Evolutionary conservation across 371 early-diverging fungal species (phyloP), one percentile per base, ranked within the genome.

Genomic region (Rhizopus delemar): DNA sequence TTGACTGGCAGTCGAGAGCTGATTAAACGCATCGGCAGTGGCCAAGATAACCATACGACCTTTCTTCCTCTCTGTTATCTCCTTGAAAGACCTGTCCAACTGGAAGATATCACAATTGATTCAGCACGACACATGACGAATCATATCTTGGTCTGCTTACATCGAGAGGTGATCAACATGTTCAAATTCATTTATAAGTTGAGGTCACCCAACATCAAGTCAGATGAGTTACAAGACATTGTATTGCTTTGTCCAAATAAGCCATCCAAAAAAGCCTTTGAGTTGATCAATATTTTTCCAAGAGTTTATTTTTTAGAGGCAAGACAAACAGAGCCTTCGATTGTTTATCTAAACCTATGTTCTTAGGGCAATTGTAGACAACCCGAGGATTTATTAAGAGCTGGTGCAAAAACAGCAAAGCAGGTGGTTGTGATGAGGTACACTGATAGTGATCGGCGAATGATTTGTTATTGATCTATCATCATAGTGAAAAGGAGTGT

Each of bases 341-440:
- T 43, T 29, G 63, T 65, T 39, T 53, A 65, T 48, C 16, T 52
- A 29, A 34, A 36, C 16, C 6, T 36, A 36, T 36, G 11, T 6
- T 49, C 43, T 34, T 54, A 82, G 78, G 83, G 83, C 4, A 75
- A 77, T 31, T 81, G 80, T 53, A 72, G 83, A 15, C 70, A 77
- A 6, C 80, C 79, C 29, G 78, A 81, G 53, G 83, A 83, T 53
- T 63, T 83, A 9, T 65, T 81, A 7, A 63, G 77, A n/a, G 83
- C 83, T 0, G 83, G 83, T 4, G 73, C 79, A 9, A 64, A 77
- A 43, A 64, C 73, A n/a, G 83, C 83, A 8, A 70, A 74, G 6
- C 78, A 76, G 38, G 77, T 83, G 9, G 83, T 83, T 34, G 68
- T 83, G 22, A 79, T 83, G 76, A 75, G 80, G 57, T 70, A 68